Evolutionary conservation across 2,329 filamentous ascomycete genomes (phyloP).

Genomic region (Biscogniauxia mediterranea): DNA sequence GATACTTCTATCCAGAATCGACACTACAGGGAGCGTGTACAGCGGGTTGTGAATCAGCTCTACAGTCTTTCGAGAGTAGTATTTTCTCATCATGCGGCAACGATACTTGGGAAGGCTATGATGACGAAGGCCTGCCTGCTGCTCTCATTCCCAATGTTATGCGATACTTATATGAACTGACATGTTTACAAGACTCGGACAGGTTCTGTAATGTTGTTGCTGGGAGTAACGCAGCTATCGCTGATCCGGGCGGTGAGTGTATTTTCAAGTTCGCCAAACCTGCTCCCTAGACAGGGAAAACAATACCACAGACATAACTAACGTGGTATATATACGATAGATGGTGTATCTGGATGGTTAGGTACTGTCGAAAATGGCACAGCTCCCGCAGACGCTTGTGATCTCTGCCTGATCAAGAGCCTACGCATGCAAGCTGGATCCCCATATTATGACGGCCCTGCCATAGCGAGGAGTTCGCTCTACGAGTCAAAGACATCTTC

Average conservation of each 20-base stretch:
- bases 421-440: conserved; percentile 8
- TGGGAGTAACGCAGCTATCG: not conserved
- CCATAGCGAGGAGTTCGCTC: conserved; percentile 7
- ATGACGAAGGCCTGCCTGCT: not conserved
- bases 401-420: conserved; percentile 9
- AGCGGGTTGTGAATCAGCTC: too few relatives aligned
- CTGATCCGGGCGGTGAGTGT: not conserved
- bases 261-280: too few relatives aligned
- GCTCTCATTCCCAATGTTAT: not conserved
- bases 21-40: too few relatives aligned
- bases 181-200: not conserved
- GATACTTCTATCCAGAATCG: too few relatives aligned
- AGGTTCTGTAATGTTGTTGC: conserved; percentile 3
- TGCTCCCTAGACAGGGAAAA: too few relatives aligned
- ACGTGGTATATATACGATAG: too few relatives aligned
- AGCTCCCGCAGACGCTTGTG: not conserved
- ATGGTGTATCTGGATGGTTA: too few relatives aligned
- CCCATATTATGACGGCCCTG: conserved; percentile 8
- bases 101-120: too few relatives aligned
- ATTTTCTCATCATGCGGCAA: too few relatives aligned
- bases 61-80: too few relatives aligned
- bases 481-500: conserved; percentile 8
- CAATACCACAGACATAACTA: too few relatives aligned
- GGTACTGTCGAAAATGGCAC: too few relatives aligned
- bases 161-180: not conserved